These are phyloP conservation scores for Thraustotheca clavata DNA, from an alignment of 352 stramenopile genomes.

Conservation along the genomic window DNA sequence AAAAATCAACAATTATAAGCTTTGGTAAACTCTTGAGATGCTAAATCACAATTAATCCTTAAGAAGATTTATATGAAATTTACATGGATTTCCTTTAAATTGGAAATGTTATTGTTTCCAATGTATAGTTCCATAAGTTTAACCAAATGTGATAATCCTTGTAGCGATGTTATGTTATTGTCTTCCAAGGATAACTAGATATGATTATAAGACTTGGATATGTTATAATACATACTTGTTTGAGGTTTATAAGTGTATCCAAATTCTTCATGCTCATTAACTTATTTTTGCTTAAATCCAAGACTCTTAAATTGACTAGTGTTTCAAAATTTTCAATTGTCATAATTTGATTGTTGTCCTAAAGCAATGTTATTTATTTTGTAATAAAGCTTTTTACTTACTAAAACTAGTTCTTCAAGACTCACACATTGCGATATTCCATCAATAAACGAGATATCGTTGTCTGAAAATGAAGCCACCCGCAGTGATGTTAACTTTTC, in stretches of 20 bases:
- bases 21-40: constrained; percentile 72
- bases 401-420: constrained; percentile 67
- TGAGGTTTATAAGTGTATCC: constrained; percentile 27
- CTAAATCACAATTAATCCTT: constrained; percentile 27
- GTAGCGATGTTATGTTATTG: constrained; percentile 69
- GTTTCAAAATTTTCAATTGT: constrained; percentile 53
- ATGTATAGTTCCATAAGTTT: constrained; percentile 85
- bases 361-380: background rate
- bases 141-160: constrained; percentile 40
- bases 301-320: constrained; percentile 52
- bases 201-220: background rate
- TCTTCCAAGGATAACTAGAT: constrained; percentile 73
- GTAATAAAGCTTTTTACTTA: constrained; percentile 23
- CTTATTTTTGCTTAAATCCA: constrained; percentile 72
- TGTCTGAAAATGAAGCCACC: constrained; percentile 55
- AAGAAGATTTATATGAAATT: background rate
- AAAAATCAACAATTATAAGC: constrained; percentile 79
- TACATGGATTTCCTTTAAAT: constrained; percentile 35
- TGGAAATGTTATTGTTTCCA: constrained; percentile 75
- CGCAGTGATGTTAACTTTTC: constrained; percentile 46
- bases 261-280: constrained; percentile 55
- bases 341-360: constrained; percentile 60
- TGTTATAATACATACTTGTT: constrained; percentile 12
- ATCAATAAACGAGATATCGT: constrained; percentile 50
- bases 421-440: constrained; percentile 41